Evolutionary conservation across 139 green algal species (phyloP).

Genomic region (Tetradesmus obliquus): DNA sequence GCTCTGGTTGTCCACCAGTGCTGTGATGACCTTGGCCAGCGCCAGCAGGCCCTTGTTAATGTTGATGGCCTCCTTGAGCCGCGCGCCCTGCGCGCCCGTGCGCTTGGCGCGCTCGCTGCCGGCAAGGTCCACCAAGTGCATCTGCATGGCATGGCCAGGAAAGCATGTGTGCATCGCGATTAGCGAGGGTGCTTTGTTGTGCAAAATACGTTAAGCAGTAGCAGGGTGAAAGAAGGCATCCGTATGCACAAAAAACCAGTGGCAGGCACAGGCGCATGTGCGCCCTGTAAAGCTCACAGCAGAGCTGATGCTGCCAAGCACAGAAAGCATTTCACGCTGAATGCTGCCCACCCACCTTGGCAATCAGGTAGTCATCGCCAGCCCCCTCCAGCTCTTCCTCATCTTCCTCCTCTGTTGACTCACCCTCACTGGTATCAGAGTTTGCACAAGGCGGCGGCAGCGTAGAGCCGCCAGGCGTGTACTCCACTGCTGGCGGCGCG

Average conservation of each 20-base stretch:
- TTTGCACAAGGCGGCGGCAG: not conserved
- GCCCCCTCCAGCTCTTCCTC: slow-evolving; percentile 56
- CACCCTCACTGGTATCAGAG: slow-evolving; percentile 40
- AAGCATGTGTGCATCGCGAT: not conserved
- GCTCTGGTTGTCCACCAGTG: slow-evolving; percentile 87
- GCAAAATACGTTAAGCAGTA: too few species aligned
- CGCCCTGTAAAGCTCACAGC: too few species aligned
- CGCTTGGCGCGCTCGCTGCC: slow-evolving; percentile 95
- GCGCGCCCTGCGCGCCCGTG: slow-evolving; percentile 88
- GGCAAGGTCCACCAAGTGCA: slow-evolving; percentile 71
- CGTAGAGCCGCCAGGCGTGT: not conserved
- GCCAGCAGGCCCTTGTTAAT: slow-evolving; percentile 97
- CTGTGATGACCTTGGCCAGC: slow-evolving; percentile 97
- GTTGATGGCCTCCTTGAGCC: slow-evolving; percentile 90
- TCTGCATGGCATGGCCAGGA: slow-evolving; percentile 24
- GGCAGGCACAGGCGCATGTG: too few species aligned
- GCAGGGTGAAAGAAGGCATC: not conserved
- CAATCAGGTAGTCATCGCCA: slow-evolving; percentile 85
- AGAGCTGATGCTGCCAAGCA: too few species aligned
- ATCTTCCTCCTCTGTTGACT: slow-evolving; percentile 61
- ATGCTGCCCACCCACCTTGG: slow-evolving; percentile 71
- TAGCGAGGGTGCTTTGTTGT: too few species aligned
- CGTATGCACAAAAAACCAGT: too few species aligned
- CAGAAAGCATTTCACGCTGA: not conserved
- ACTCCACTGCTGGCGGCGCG: slow-evolving; percentile 5